Evolutionary conservation across 768 basidiomycete genomes (phyloP).

Genomic region (Royoungia palumana): DNA sequence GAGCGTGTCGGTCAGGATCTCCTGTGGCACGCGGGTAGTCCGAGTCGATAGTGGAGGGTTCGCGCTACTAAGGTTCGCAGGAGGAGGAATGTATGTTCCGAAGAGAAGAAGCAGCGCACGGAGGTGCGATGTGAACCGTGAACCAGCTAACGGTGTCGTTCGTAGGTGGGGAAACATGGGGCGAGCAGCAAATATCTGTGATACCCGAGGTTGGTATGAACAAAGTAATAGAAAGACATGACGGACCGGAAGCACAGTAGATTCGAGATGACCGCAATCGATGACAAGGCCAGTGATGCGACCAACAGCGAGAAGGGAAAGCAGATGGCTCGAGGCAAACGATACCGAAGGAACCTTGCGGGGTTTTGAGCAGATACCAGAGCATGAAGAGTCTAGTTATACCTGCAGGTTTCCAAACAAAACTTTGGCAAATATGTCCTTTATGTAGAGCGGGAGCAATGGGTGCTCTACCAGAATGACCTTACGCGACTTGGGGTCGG

Average conservation of each 20-base stretch:
- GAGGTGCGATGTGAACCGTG: conserved; percentile 73
- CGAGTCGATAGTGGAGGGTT: conserved; percentile 63
- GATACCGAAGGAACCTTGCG: conserved; percentile 88
- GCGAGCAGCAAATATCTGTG: conserved; percentile 83
- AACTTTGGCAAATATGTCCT: conserved; percentile 81
- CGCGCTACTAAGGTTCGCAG: conserved; percentile 60
- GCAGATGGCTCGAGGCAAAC: conserved; percentile 84
- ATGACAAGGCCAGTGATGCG: conserved; percentile 91
- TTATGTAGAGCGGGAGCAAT: conserved; percentile 78
- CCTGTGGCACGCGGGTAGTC: conserved; percentile 67
- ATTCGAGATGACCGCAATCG: conserved; percentile 91
- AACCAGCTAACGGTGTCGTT: conserved; percentile 87
- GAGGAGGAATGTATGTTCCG: conserved; percentile 82
- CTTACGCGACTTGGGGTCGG: conserved; percentile 93
- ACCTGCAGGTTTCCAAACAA: conserved; percentile 91
- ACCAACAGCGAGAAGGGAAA: conserved; percentile 82
- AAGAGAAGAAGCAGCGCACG: conserved; percentile 79
- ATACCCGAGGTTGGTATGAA: conserved; percentile 2
- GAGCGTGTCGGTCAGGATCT: conserved; percentile 75
- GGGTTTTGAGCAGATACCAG: not conserved
- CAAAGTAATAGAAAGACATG: not conserved
- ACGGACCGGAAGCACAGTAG: conserved; percentile 81
- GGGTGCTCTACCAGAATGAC: conserved; percentile 92
- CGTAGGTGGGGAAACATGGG: conserved; percentile 81
- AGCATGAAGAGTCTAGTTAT: not conserved